Evolutionary conservation across 1,284 basidiomycete genomes (phyloP).

Genomic region (Leccinum subrobustum): DNA sequence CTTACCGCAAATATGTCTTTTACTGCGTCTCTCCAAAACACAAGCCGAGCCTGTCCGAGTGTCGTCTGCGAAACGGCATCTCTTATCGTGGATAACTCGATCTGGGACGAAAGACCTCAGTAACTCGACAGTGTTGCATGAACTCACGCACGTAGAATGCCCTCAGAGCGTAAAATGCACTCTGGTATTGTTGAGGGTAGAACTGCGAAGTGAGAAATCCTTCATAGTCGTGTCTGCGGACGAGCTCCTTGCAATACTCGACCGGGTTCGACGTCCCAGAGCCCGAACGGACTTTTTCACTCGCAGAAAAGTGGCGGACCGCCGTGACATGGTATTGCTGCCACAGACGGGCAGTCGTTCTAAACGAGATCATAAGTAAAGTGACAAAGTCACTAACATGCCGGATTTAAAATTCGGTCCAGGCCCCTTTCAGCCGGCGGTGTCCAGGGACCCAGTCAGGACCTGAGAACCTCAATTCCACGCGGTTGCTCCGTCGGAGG

Average conservation of each 20-base stretch:
- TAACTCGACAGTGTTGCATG: background rate
- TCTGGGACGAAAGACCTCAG: constrained; percentile 43
- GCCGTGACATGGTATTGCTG: constrained; percentile 2
- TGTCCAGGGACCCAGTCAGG: constrained; percentile 20
- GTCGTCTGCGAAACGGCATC: constrained; percentile 78
- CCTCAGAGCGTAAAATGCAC: constrained; percentile 78
- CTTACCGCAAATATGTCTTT: constrained; percentile 69
- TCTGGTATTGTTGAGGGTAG: constrained; percentile 65
- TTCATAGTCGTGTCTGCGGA: constrained; percentile 79
- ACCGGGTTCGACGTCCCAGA: constrained; percentile 43
- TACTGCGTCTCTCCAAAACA: constrained; percentile 91
- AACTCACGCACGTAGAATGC: constrained; percentile 77
- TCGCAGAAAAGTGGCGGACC: constrained; percentile 18
- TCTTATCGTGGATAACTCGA: constrained; percentile 81
- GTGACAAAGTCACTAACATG: constrained; percentile 4
- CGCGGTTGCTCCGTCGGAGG: background rate
- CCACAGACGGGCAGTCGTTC: constrained; percentile 8
- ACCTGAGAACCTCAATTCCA: constrained; percentile 7
- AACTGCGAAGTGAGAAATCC: constrained; percentile 77
- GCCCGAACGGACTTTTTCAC: constrained; percentile 2
- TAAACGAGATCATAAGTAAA: constrained; percentile 18
- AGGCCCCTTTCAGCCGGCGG: constrained; percentile 14
- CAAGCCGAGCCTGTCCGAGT: constrained; percentile 86
- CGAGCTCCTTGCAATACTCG: constrained; percentile 65
- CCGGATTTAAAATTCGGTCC: constrained; percentile 7